Evolutionary conservation across 805 yeast genomes (phyloP), one percentile per base, ranked within the genome.

Genomic region (Metschnikowia matae): DNA sequence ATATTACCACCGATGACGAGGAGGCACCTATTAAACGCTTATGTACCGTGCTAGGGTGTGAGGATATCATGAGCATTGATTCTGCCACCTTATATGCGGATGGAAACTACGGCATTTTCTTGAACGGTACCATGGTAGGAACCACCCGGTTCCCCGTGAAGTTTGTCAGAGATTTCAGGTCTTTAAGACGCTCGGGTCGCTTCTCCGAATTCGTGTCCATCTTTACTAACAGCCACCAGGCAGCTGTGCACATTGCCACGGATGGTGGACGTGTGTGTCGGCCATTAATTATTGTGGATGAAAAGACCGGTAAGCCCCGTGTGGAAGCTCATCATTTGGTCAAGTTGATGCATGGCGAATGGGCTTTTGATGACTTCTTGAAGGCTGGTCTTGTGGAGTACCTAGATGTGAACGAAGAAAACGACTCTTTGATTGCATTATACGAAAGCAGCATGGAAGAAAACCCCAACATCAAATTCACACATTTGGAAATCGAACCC

Each of bases 211-310:
- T 92, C 63, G 87, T 94, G 53, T 89, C 97, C 26, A 87, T 94
- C 56, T 89, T 89, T 67, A 84, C 89, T 26, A 94, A 94, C 66
- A 77, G 83, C 40, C 97, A 94, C 59, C 98, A 94, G 63, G 73
- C 75, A 45, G 96, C 97, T 0, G 97, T 94, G 42, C 97, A 94
- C 65, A 91, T 94, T 62, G 99, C 99, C 18, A 92, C 99, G 3
- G 99, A 94, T 71, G 99, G 99, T 61, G 99, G 99, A 45, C 82
- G 99, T 70, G 90, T 94, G 63, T 94, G 99, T 78, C 85, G 99
- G 59, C 99, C 99, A 3, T 71, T 92, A 57, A 94, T 94, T 51
- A 89, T 94, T 66, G 90, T 92, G 11, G 84, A 85, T 18, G 76
- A 83, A 49, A 89, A 89, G 34, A 49, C 59, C 5, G 52, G 55